phyloP scores from a whole-genome alignment of 495 filamentous ascomycete genomes.

The Amniculicola lignicola region DNA sequence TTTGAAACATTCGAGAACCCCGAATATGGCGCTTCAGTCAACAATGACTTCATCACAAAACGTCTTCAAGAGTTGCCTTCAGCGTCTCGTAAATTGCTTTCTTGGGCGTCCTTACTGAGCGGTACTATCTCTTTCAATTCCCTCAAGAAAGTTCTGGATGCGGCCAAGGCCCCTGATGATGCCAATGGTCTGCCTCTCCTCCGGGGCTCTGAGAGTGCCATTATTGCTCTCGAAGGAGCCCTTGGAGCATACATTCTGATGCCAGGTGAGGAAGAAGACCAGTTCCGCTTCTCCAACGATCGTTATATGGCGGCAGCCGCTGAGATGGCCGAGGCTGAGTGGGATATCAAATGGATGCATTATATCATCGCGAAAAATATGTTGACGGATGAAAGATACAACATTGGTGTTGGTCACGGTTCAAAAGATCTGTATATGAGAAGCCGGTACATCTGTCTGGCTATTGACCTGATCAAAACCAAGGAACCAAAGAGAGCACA shows the following conservation, averaged over 20 bases:
- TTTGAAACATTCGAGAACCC: constrained; percentile 77
- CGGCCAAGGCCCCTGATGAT: constrained; percentile 40
- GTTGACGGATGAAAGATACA: constrained; percentile 62
- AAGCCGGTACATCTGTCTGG: constrained; percentile 72
- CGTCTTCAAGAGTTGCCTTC: constrained; percentile 70
- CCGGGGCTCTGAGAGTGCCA: constrained; percentile 49
- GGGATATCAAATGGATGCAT: constrained; percentile 61
- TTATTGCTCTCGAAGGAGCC: constrained; percentile 73
- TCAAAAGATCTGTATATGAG: constrained; percentile 57
- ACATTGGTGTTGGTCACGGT: constrained; percentile 40
- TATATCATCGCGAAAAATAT: constrained; percentile 77
- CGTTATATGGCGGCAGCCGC: constrained; percentile 70
- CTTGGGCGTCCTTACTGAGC: constrained; percentile 82
- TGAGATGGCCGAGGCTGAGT: neutral
- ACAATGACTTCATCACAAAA: constrained; percentile 73
- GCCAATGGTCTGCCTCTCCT: constrained; percentile 26
- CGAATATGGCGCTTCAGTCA: constrained; percentile 71
- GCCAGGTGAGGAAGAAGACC: constrained; percentile 72
- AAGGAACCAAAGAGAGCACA: constrained; percentile 56
- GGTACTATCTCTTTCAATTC: constrained; percentile 75
- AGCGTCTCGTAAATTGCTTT: constrained; percentile 69
- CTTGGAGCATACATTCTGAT: constrained; percentile 74
- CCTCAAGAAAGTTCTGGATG: constrained; percentile 70
- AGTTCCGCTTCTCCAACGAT: constrained; percentile 75
- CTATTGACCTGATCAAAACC: constrained; percentile 66